Evolutionary conservation across 805 yeast species (phyloP), one percentile per base, ranked within the genome.

Genomic region (Isabelozyma heimii): DNA sequence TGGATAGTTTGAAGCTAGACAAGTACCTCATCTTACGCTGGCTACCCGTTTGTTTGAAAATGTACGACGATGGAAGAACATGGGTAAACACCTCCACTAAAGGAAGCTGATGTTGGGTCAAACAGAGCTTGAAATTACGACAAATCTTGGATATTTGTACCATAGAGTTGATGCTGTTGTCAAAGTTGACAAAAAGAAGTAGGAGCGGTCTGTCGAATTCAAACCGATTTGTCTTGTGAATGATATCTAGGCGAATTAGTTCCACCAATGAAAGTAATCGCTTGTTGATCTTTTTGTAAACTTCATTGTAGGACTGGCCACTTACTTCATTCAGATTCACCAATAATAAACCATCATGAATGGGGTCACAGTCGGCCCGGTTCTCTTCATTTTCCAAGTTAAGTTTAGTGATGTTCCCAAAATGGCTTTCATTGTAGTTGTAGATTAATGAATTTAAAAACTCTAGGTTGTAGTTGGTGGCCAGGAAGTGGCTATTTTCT

Each of bases 161-260:
- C 2, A 79, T 53, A 0, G 87, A 77, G 15, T 65, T 65, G 38
- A 82, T 49, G 28, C 69, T 69, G 39, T 61, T 59, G 48, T 75
- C 71, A 28, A 73, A 76, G 47, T 77, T 71, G 0, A 79, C 73
- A 47, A 85, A 77, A 37, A 85, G 55, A 5, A 84, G 58, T 12
- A 84, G 62, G 14, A 82, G 65, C 7, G 84, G 84, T 33, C 73
- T 67, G 51, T 71, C 73, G 52, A 75, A 72, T 45, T 72, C 77
- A 53, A 73, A 72, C 42, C 62, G 55, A 49, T 69, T 69, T n/a
- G 73, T 62, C 43, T 73, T 69, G 52, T 69, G 67, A 40, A 73
- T 72, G 48, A 72, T 61, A 52, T 72, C 77, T 44, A 65, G 50
- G 43, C 67, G 65, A 44, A 73, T 71, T 43, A 68, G 48, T 47